These are phyloP conservation scores for Coriaria nepalensis DNA, from an alignment of 306 rosid species.

Conservation along the genomic window DNA sequence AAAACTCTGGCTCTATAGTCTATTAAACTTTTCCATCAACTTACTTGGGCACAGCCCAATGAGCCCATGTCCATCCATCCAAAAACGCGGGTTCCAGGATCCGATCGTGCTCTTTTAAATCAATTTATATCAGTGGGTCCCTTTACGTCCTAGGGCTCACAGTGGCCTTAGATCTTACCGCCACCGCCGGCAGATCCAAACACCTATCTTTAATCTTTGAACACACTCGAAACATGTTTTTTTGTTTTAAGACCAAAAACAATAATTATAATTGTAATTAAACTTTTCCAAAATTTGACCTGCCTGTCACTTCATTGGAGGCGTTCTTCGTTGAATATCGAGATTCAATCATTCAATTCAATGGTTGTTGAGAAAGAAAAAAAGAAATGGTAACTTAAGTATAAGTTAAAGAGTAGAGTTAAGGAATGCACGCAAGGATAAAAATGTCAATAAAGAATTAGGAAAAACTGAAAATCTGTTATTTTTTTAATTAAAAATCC, in stretches of 20 bases:
- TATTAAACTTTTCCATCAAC: too few species aligned
- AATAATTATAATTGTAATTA: not conserved
- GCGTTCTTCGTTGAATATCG: slow-evolving; percentile 49
- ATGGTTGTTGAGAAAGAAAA: not conserved
- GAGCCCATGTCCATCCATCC: too few species aligned
- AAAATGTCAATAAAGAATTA: slow-evolving; percentile 9
- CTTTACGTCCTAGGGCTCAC: not conserved
- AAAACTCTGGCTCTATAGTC: too few species aligned
- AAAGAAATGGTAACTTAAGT: not conserved
- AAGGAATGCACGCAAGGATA: too few species aligned
- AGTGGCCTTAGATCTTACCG: slow-evolving; percentile 17
- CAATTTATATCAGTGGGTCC: slow-evolving; percentile 45
- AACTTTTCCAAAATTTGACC: slow-evolving; percentile 52
- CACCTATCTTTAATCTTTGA: slow-evolving; percentile 44
- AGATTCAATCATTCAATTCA: too few species aligned
- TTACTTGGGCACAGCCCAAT: slow-evolving; percentile 13
- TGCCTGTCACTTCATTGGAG: slow-evolving; percentile 68
- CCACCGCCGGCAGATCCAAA: slow-evolving; percentile 27
- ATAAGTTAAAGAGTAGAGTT: too few species aligned
- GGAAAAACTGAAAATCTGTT: not conserved
- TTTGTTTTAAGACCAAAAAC: not conserved
- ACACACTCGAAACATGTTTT: slow-evolving; percentile 17
- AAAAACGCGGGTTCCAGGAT: slow-evolving; percentile 10
- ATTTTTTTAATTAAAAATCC: slow-evolving; percentile 26
- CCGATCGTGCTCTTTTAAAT: too few species aligned